Evolutionary conservation across 805 yeast species (phyloP).

Genomic region (Candida piceae): DNA sequence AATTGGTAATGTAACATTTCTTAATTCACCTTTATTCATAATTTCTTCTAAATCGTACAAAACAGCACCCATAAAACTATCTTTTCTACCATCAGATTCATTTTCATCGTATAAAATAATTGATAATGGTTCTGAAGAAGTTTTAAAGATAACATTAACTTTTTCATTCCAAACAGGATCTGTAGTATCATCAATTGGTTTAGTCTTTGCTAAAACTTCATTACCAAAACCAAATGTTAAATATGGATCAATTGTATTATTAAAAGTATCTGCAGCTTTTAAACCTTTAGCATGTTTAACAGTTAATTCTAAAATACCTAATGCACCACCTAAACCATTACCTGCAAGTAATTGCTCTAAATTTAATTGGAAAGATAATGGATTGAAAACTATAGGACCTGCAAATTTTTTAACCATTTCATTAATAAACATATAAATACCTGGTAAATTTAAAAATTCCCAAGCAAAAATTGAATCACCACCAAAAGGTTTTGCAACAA

Average conservation of each 20-base stretch:
- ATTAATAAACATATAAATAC: constrained; percentile 73
- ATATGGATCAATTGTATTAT: constrained; percentile 88
- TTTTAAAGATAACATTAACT: constrained; percentile 59
- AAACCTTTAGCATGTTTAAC: constrained; percentile 64
- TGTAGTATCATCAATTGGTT: constrained; percentile 59
- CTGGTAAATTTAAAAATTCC: constrained; percentile 86
- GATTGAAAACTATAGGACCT: constrained; percentile 85
- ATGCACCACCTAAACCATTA: constrained; percentile 67
- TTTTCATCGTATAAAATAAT: constrained; percentile 73
- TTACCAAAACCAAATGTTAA: constrained; percentile 62
- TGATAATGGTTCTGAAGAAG: constrained; percentile 78
- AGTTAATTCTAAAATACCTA: constrained; percentile 77
- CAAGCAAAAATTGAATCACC: constrained; percentile 84
- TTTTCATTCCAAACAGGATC: constrained; percentile 85
- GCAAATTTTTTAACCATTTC: constrained; percentile 80
- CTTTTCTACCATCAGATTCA: constrained; percentile 55
- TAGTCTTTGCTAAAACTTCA: constrained; percentile 60
- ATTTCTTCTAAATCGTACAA: constrained; percentile 69
- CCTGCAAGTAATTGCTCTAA: constrained; percentile 88
- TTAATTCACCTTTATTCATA: constrained; percentile 45
- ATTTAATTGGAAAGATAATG: constrained; percentile 89
- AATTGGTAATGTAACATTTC: constrained; percentile 49
- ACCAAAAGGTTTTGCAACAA: constrained; percentile 60
- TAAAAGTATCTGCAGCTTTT: constrained; percentile 62
- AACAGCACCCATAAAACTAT: constrained; percentile 72